Evolutionary conservation across 1,284 basidiomycete genomes (phyloP).

Genomic region (Apiotrichum akiyoshidainum): DNA sequence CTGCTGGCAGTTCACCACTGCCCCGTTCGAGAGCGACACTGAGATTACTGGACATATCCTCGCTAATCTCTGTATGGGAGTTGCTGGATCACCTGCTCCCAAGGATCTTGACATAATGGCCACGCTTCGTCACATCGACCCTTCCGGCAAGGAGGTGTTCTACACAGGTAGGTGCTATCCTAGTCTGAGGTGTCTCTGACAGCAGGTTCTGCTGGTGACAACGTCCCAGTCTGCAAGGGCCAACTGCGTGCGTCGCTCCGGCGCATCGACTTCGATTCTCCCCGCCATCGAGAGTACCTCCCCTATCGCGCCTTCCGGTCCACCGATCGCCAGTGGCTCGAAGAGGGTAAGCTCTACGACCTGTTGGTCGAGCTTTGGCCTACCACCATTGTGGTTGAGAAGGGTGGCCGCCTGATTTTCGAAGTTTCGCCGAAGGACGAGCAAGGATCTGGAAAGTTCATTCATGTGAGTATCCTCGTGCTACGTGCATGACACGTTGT

Average conservation of each 20-base stretch:
- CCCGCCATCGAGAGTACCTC: conserved; percentile 29
- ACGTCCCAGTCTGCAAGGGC: conserved; percentile 41
- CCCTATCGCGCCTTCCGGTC: conserved; percentile 38
- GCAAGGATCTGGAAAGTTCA: conserved; percentile 32
- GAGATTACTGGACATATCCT: no score
- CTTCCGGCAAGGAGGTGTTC: conserved; percentile 40
- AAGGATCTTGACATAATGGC: conserved; percentile 40
- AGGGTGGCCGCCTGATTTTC: conserved; percentile 32
- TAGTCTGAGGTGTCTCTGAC: no score
- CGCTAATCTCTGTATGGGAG: no score
- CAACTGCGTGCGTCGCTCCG: conserved; percentile 44
- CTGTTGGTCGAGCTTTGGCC: conserved; percentile 46
- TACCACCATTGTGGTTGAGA: conserved; percentile 35
- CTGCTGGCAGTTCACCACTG: no score
- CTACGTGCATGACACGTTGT: no score
- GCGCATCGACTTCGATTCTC: conserved; percentile 26
- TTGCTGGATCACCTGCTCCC: no score
- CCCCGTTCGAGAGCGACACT: no score
- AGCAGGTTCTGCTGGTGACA: conserved; percentile 45
- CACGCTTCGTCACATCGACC: conserved; percentile 41
- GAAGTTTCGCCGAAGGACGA: conserved; percentile 25
- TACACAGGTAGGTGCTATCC: conserved; percentile 45
- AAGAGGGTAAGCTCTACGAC: conserved; percentile 27
- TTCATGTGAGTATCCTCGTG: no score
- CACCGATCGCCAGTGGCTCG: conserved; percentile 30